Evolutionary conservation across 2,329 filamentous ascomycete species (phyloP).

Genomic region (Claviceps africana): DNA sequence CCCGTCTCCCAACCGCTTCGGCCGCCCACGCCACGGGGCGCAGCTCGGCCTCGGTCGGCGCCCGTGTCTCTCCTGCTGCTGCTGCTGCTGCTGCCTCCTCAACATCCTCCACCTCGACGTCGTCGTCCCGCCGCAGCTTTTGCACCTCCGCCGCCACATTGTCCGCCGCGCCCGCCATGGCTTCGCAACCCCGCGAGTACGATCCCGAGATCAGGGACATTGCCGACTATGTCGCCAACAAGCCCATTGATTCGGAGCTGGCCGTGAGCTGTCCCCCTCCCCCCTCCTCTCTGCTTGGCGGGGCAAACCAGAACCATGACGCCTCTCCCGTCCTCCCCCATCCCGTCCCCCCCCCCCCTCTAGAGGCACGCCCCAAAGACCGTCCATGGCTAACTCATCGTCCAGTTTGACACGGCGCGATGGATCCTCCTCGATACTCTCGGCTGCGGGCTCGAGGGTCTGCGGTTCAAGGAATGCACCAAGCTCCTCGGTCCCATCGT

Average conservation of each 20-base stretch:
- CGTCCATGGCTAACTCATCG: background rate
- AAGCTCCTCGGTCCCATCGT: conserved; percentile 90
- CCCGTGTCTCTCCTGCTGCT: conserved; percentile 16
- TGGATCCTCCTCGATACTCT: conserved; percentile 95
- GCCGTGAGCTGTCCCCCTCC: conserved; percentile 50
- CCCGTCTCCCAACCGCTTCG: conserved; percentile 13
- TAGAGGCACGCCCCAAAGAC: no score
- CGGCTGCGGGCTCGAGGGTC: conserved; percentile 87
- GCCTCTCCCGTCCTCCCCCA: no score
- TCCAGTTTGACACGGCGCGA: conserved; percentile 82
- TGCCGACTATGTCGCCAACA: conserved; percentile 86
- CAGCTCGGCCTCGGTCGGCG: conserved; percentile 13
- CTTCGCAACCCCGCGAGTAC: conserved; percentile 47
- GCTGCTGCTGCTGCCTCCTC: conserved; percentile 11
- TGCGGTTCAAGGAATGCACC: conserved; percentile 89
- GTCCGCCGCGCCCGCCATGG: conserved; percentile 35
- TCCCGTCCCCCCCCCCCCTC: no score
- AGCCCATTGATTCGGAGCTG: conserved; percentile 78
- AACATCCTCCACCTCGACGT: conserved; percentile 10
- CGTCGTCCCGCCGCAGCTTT: conserved; percentile 24
- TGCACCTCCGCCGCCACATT: conserved; percentile 34
- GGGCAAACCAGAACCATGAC: no score
- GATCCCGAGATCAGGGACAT: conserved; percentile 93
- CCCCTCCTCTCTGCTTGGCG: no score
- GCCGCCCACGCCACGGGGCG: conserved; percentile 5